These are phyloP conservation scores for Boletus rubescentipes DNA, from an alignment of 768 basidiomycete genomes.

Conservation along the genomic window DNA sequence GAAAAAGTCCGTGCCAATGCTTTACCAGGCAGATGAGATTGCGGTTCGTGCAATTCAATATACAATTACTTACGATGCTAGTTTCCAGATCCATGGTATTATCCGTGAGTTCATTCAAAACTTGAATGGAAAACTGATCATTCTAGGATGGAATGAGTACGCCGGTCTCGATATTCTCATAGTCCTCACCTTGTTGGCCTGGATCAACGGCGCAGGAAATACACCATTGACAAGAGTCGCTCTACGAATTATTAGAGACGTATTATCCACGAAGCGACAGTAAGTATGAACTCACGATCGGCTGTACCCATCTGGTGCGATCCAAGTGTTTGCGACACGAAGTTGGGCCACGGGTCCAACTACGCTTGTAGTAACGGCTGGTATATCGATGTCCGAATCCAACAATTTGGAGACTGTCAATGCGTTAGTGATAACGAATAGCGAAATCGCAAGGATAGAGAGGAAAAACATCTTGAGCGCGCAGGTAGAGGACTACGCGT, in stretches of 20 bases:
- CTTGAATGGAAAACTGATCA: neutral
- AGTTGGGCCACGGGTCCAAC: constrained; percentile 1
- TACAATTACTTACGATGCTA: constrained; percentile 29
- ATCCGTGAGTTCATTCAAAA: constrained; percentile 36
- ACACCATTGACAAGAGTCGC: neutral
- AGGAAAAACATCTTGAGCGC: constrained; percentile 4
- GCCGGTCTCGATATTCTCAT: neutral
- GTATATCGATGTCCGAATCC: neutral
- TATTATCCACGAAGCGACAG: too few species aligned
- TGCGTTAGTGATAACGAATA: neutral
- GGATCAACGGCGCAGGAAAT: constrained; percentile 47
- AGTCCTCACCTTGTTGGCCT: constrained; percentile 32
- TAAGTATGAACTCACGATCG: neutral
- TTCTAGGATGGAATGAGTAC: neutral
- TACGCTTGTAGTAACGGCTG: neutral
- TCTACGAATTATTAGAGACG: neutral
- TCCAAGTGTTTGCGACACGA: neutral
- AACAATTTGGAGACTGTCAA: neutral
- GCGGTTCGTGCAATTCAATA: neutral
- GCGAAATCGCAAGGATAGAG: neutral
- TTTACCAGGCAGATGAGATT: constrained; percentile 4
- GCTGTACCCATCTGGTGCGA: constrained; percentile 6
- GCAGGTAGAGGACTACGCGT: too few species aligned
- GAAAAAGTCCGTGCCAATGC: constrained; percentile 7
- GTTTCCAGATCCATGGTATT: constrained; percentile 47